Percentiles rank a stretch among this genome's conserved stretches.
Conservation (phyloP, 208 protist species). For the Phytomonas sp. region DNA sequence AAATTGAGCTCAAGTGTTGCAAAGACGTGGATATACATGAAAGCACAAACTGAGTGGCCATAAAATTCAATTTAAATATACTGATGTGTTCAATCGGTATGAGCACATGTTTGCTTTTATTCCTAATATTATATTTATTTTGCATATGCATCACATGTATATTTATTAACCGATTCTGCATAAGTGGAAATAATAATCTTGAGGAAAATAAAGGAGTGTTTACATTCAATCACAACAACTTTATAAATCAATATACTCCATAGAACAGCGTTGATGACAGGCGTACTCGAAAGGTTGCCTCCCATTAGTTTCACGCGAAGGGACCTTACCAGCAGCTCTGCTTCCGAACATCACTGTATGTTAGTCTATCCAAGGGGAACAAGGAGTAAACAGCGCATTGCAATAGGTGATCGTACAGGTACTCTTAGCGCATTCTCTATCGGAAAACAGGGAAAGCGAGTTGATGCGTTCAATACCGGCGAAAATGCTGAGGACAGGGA, state of each 20-base stretch:
- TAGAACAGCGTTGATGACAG: neutral
- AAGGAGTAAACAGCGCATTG: constrained; percentile 69
- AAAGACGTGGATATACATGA: constrained; percentile 2
- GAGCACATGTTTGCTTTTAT: constrained; percentile 1
- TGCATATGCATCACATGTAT: neutral
- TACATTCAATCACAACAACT: constrained; percentile 1
- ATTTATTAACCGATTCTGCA: neutral
- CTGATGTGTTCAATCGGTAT: neutral
- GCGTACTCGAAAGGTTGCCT: constrained; percentile 1
- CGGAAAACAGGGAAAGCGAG: constrained; percentile 35
- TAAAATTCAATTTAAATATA: constrained; percentile 3
- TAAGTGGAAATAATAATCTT: neutral
- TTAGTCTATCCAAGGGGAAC: constrained; percentile 66
- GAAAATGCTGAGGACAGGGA: constrained; percentile 9
- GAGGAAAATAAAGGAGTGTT: neutral
- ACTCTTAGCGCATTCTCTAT: constrained; percentile 48
- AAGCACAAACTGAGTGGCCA: neutral
- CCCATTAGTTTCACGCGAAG: constrained; percentile 20
- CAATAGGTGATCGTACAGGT: constrained; percentile 58
- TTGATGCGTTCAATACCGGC: constrained; percentile 23
- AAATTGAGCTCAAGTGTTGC: neutral
- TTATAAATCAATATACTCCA: neutral
- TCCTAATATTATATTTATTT: neutral
- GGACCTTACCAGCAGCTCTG: constrained; percentile 28
- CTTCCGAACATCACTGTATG: constrained; percentile 42